Evolutionary conservation across 768 basidiomycete species (phyloP), one percentile per base, ranked within the genome.

Genomic region (Tylopilus subfusipes): DNA sequence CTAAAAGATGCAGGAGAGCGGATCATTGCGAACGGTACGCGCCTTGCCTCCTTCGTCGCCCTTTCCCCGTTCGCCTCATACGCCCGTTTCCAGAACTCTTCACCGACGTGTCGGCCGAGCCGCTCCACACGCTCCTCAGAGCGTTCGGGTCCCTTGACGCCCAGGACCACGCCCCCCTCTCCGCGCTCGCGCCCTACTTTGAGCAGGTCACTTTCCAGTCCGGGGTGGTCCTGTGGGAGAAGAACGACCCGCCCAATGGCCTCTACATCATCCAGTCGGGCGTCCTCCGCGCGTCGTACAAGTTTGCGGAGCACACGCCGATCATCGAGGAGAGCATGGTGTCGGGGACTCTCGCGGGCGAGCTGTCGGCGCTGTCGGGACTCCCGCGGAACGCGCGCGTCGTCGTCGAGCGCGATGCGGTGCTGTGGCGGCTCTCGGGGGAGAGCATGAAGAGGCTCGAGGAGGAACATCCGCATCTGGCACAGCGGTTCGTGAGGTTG

Each of bases 241-340:
- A 86, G 51, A 84, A 78, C n/a, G 92, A 94, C 48, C 65, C 69
- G 0, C 78, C 94, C 0, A 88, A 93, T 63, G 93, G 89, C 5
- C 71, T 98, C 25, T 98, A 95, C 73, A 78, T 98, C 63, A 85
- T 99, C 60, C 87, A 97, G 62, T 80, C 85, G 0, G 96, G 96
- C 9, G 82, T 93, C 30, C 76, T 99, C 30, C 78, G 90, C 11
- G 96, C 95, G 0, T 80, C 79, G 19, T 98, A 98, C 71, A 70
- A 75, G 42, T 95, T 93, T 65, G 83, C 83, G 3, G 83, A 83
- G 46, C 82, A 88, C 59, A 73, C 81, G 7, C 79, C 81, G 24
- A 68, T 72, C 6, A 83, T 93, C 46, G 86, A 90, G 63, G 93
- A 96, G 72, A 90, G 88, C 2, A 96, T 96, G 93, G 91, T 95